Evolutionary conservation across 352 stramenopile genomes (phyloP).

Genomic region (Elongisporangium prolatum): DNA sequence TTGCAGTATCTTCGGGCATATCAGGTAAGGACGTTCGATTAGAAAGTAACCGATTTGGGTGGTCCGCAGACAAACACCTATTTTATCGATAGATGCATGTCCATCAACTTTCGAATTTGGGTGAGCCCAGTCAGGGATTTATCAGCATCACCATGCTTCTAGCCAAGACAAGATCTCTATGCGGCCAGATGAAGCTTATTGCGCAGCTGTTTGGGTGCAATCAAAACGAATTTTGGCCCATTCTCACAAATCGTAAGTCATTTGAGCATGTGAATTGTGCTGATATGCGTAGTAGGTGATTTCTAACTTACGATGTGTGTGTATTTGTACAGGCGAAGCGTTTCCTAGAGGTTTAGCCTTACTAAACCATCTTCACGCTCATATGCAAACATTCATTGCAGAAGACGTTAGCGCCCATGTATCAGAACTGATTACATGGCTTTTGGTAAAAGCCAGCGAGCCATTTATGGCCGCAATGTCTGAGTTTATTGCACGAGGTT

Average conservation of each 20-base stretch:
- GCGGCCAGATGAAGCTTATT: constrained; percentile 24
- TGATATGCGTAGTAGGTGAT: no score
- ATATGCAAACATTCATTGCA: constrained; percentile 24
- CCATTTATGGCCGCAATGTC: constrained; percentile 53
- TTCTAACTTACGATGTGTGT: no score
- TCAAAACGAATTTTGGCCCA: constrained; percentile 29
- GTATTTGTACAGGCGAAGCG: constrained; percentile 17
- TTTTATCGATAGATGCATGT: constrained; percentile 14
- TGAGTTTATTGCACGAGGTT: constrained; percentile 37
- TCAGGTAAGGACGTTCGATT: constrained; percentile 27
- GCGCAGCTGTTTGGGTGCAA: constrained; percentile 25
- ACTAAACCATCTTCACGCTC: constrained; percentile 39
- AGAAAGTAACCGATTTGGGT: neutral
- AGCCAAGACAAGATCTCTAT: constrained; percentile 27
- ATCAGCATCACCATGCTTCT: constrained; percentile 27
- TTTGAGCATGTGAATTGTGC: neutral
- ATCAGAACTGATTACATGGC: constrained; percentile 36
- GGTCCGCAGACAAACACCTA: neutral
- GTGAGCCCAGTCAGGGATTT: neutral
- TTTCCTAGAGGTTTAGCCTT: constrained; percentile 50
- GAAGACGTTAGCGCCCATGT: constrained; percentile 29
- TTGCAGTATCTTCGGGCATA: constrained; percentile 41
- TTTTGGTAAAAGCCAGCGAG: constrained; percentile 45
- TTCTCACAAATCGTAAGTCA: constrained; percentile 30
- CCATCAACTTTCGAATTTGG: constrained; percentile 5